A percentile compares a stretch with the other conserved stretches of the same genome.
phyloP scores from a whole-genome alignment of 2,329 filamentous ascomycete species.

The Cercospora nicotianae region DNA sequence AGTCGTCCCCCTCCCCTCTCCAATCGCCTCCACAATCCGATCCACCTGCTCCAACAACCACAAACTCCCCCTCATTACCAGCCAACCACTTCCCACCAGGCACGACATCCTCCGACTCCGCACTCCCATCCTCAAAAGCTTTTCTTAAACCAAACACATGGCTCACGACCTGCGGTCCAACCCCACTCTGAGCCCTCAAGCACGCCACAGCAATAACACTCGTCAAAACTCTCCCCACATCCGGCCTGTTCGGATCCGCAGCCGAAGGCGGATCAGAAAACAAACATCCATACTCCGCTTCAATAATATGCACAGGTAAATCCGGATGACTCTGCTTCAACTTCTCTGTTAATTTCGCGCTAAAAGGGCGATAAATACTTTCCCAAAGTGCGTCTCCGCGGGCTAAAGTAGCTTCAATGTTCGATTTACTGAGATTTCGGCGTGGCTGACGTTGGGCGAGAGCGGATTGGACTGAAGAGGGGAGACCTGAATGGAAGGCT shows the following conservation, averaged over 20 bases:
- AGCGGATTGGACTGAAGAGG: slow-evolving; percentile 53
- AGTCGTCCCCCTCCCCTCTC: slow-evolving; percentile 51
- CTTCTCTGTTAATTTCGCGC: slow-evolving; percentile 68
- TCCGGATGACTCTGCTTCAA: slow-evolving; percentile 77
- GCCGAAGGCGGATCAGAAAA: slow-evolving; percentile 65
- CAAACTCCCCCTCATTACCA: slow-evolving; percentile 62
- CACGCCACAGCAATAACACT: slow-evolving; percentile 73
- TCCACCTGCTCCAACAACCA: slow-evolving; percentile 66
- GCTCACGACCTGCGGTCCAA: slow-evolving; percentile 77
- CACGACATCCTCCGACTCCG: slow-evolving; percentile 55
- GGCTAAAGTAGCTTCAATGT: slow-evolving; percentile 53
- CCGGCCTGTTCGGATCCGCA: slow-evolving; percentile 39
- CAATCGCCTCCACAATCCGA: slow-evolving; percentile 55
- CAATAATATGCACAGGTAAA: slow-evolving; percentile 75
- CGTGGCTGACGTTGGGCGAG: slow-evolving; percentile 45
- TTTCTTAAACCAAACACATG: slow-evolving; percentile 81
- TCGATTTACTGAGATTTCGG: slow-evolving; percentile 43
- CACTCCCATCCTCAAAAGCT: slow-evolving; percentile 66
- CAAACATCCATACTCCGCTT: slow-evolving; percentile 70
- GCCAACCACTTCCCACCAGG: slow-evolving; percentile 63
- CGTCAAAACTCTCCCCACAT: slow-evolving; percentile 69
- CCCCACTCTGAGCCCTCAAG: slow-evolving; percentile 74
- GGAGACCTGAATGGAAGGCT: slow-evolving; percentile 66
- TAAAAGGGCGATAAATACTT: slow-evolving; percentile 73
- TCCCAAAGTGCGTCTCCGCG: slow-evolving; percentile 71